These are phyloP conservation scores for Hanseniaspora mollemarum DNA, from an alignment of 805 yeast species.

Conservation along the genomic window DNA sequence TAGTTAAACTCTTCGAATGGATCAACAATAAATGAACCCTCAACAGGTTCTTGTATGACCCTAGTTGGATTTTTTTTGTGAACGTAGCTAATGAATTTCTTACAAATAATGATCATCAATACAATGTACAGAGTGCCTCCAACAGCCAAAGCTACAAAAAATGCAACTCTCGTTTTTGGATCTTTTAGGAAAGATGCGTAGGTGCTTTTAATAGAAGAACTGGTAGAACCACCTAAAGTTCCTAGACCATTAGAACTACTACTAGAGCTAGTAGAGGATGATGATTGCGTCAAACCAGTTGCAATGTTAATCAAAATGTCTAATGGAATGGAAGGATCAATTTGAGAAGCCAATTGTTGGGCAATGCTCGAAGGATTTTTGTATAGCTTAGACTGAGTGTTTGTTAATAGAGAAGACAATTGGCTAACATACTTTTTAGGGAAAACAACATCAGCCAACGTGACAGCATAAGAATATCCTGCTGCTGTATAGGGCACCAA, in stretches of 20 bases:
- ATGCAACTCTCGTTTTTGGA: slow-evolving; percentile 49
- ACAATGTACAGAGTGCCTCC: slow-evolving; percentile 62
- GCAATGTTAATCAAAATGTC: slow-evolving; percentile 21
- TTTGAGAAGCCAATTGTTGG: slow-evolving; percentile 48
- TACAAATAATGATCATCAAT: slow-evolving; percentile 43
- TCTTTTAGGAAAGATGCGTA: slow-evolving; percentile 22
- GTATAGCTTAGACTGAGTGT: slow-evolving; percentile 50
- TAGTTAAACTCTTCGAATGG: slow-evolving; percentile 16
- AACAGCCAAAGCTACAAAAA: slow-evolving; percentile 69
- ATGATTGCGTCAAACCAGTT: slow-evolving; percentile 19
- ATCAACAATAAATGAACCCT: slow-evolving; percentile 12
- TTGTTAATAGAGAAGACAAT: slow-evolving; percentile 41
- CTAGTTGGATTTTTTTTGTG: slow-evolving; percentile 17
- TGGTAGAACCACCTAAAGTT: slow-evolving; percentile 9
- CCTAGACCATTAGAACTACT: slow-evolving; percentile 18
- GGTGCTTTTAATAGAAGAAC: slow-evolving; percentile 16
- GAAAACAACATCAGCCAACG: slow-evolving; percentile 81
- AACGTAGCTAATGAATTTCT: slow-evolving; percentile 38
- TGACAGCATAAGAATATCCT: slow-evolving; percentile 52
- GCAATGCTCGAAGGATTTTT: slow-evolving; percentile 45
- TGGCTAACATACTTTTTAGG: slow-evolving; percentile 43
- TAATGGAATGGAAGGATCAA: slow-evolving; percentile 41
- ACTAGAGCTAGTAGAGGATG: slow-evolving; percentile 22
- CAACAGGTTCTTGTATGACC: slow-evolving; percentile 20
- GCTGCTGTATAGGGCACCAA: slow-evolving; percentile 63